Base-by-base conservation (phyloP, 148 eudicot species). In the Agrostemma githago region DNA sequence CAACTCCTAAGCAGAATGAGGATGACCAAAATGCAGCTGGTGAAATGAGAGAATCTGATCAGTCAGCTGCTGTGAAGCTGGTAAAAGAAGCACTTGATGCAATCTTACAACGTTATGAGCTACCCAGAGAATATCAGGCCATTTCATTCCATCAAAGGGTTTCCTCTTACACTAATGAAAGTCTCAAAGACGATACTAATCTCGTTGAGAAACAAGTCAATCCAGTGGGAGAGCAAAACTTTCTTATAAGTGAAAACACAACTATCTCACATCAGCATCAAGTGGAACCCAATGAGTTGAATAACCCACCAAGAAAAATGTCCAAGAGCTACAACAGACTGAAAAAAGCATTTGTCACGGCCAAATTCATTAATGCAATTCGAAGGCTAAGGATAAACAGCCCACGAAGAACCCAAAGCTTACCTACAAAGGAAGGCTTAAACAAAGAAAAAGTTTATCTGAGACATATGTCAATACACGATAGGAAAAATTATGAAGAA, bases 71-170 rank as follows among this genome's bases (percentile, higher is more conserved):
- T 11, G 82, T 88, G 73, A 91, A 91, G 85, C 79, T 93, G 21
- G 98, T 93, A 38, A 79, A 88, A 75, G 95, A 91, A 74, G 98
- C 98, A 65, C 84, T 93, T 42, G 82, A 81, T 75, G 91, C 86
- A 78, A 86, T 93, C 79, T 86, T 93, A 73, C 87, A 85, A 79
- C 86, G 85, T 70, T 87, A 88, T 79, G 94, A 91, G 77, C 89
- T 83, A 72, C 57, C 84, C 74, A 80, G 87, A 57, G 89, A 88
- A 71, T 79, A 80, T 66, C 83, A 85, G 51, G 82, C 88, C 34
- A 44, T 70, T 53, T 77, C 82, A 43, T 80, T 83, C 57, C 88
- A 83, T 6, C 79, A 77, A 69, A 83, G 68, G 40, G 80, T 74
- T 69, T 40, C 62, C 65, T 74, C 59, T 48, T 51, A 44, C 41